Evolutionary conservation across 2,329 filamentous ascomycete genomes (phyloP), one percentile per base, ranked within the genome.

Genomic region (Aspergillus aculeatus): DNA sequence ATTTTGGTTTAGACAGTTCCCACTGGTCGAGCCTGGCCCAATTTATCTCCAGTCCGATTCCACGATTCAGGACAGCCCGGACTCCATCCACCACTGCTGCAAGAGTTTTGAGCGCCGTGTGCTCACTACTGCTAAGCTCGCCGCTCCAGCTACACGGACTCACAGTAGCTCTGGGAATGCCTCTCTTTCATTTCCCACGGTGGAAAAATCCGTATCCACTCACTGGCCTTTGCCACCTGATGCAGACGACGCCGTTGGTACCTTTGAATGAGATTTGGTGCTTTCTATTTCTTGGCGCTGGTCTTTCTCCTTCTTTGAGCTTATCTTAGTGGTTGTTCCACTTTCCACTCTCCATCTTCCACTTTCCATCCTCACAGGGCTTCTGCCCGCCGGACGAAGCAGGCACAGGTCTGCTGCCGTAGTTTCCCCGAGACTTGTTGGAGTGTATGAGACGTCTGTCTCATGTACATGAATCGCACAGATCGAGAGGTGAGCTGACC

Each of bases 171-270:
- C 32, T 35, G 32, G 32, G 32, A 35, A 54, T 54, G 32, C 21
- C 21, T 29, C 50, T 29, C 50, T 61, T 52, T 55, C 50, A 56
- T 44, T 47, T 50, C 47, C 50, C 23, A 47, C 10, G 19, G 14
- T n/a, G 53, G 38, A 44, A 50, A 52, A 61, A 61, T 58, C 58
- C 53, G 56, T 35, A 56, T 19, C 44, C 23, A 29, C 11, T 32
- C 24, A 54, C 41, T 58, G 52, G 59, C 56, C 56, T 44, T 48
- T 55, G 53, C 44, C 29, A 47, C 47, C 47, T 47, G 41, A 48
- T 47, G 53, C 53, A 44, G 53, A 26, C 53, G 24, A 16, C 26
- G 26, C 41, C 41, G 26, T 48, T 31, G 24, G 21, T 32, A 19
- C 19, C 21, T 48, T n/a, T 14, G 9, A 54, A 26, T 19, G 51